phyloP scores from a whole-genome alignment of 148 eudicot genomes.

The Chenopodium album region DNA sequence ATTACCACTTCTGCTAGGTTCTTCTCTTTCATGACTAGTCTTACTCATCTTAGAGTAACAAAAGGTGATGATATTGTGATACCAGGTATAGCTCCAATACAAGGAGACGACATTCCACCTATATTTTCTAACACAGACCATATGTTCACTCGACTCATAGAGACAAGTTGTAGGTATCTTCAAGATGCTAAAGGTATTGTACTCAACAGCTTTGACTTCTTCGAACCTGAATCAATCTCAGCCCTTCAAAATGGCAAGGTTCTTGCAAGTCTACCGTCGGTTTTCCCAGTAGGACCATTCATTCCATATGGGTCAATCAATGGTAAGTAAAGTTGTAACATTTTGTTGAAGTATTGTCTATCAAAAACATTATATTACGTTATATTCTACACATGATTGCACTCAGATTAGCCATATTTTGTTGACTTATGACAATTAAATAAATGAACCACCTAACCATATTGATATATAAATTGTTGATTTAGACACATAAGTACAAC shows the following conservation, averaged over 20 bases:
- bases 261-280: conserved; percentile 18
- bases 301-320: background rate
- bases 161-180: conserved; percentile 21
- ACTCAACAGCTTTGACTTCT: conserved; percentile 25
- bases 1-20: conserved; percentile 37
- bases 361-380: no score
- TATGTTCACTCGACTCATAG: conserved; percentile 20
- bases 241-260: conserved; percentile 24
- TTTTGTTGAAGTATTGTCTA: no score
- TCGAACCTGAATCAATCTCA: conserved; percentile 32
- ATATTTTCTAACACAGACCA: conserved; percentile 19
- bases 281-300: conserved; percentile 36
- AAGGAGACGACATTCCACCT: conserved; percentile 29
- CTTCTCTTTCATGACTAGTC: conserved; percentile 25
- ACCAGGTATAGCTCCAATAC: conserved; percentile 26
- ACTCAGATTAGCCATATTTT: no score
- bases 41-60: conserved; percentile 1
- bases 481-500: no score
- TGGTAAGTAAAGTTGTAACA: background rate
- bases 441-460: no score
- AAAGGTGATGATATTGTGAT: conserved; percentile 17
- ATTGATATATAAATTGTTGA: no score
- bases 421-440: no score
- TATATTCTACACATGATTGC: no score
- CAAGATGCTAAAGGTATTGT: conserved; percentile 24